Base-by-base conservation (phyloP, 2,329 filamentous ascomycete species). In the Fusarium concolor region DNA sequence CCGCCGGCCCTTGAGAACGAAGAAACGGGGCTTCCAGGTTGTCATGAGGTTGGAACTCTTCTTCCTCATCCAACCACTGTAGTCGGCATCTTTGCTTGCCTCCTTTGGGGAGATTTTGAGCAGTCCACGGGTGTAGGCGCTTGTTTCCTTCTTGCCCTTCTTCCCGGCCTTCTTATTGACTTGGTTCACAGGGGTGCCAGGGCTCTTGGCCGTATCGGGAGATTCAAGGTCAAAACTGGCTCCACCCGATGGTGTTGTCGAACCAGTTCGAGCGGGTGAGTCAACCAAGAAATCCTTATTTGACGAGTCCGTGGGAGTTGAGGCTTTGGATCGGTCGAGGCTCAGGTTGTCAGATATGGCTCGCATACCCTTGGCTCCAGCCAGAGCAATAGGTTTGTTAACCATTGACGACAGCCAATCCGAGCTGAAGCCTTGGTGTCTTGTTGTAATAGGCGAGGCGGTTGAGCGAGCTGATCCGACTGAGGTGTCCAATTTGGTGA, bases 61-160 rank as follows among this genome's bases (percentile, higher is more conserved):
- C 86, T 99, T 99, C 84, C 96, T 98, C 96, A 99, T 99, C 96
- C 96, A 99, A 2, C 96, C 96, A 74, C 91, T 95, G 78, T 97
- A 98, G 76, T 99, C 95, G 56, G 93, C 95, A 64, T 89, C 89
- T 65, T 89, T 83, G 79, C 97, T 96, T 63, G 95, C 94, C 76
- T 97, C 93, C 56, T 89, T 85, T 0, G 96, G 96, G 0, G 87
- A 82, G 62, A 95, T 91, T 79, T 94, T 94, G 71, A 92, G 87
- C 39, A 98, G 82, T 0, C 96, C 96, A 29, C 92, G 90, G 18
- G 90, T 92, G 79, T 98, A 99, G 1, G 96, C 96, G 74, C 94
- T 97, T 0, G 96, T 99, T 59, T 93, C 90, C 77, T 98, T 96
- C 82, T 99, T 99, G 51, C 89, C 88, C 79, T 95, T 94, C 86